A percentile compares a stretch with the other conserved stretches of the same genome.
Conservation (phyloP, 2,329 filamentous ascomycete genomes). For the Ophiostoma perfectum region DNA sequence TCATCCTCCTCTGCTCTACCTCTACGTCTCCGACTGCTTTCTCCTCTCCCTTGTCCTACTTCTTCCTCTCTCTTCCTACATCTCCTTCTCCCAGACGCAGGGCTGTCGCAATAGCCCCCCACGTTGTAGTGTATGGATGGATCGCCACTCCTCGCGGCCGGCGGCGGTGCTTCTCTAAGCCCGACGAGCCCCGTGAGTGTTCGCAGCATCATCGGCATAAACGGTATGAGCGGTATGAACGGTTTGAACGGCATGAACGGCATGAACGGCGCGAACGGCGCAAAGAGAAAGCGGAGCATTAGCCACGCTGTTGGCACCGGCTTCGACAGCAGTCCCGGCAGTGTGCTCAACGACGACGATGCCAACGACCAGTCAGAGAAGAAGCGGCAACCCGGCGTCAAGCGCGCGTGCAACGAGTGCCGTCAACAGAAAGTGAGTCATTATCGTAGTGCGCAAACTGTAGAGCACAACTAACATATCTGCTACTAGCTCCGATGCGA, state of each 20-base stretch:
- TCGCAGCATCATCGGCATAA: conserved; percentile 34
- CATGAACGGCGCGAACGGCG: conserved; percentile 39
- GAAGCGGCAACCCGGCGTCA: conserved; percentile 63
- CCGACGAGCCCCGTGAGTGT: conserved; percentile 53
- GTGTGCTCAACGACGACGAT: conserved; percentile 53
- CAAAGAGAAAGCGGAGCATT: conserved; percentile 57
- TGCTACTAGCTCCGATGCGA: conserved; percentile 66
- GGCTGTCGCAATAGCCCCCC: conserved; percentile 10
- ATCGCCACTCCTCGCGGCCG: conserved; percentile 34
- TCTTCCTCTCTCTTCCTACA: not conserved
- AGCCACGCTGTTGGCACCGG: conserved; percentile 31
- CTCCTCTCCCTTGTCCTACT: not conserved
- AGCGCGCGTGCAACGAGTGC: conserved; percentile 80
- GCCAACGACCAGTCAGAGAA: conserved; percentile 51
- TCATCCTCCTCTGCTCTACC: not conserved
- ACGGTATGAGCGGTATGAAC: too few species aligned
- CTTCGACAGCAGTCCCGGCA: conserved; percentile 58
- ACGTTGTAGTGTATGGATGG: conserved; percentile 33
- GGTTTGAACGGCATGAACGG: not conserved
- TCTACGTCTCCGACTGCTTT: not conserved
- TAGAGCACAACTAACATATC: not conserved
- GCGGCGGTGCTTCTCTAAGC: conserved; percentile 37
- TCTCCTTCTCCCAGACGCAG: not conserved
- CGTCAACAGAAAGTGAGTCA: conserved; percentile 73
- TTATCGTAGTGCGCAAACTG: not conserved